Base-by-base conservation (phyloP, 345 rosid genomes). In the Eucalyptus dawsonii region DNA sequence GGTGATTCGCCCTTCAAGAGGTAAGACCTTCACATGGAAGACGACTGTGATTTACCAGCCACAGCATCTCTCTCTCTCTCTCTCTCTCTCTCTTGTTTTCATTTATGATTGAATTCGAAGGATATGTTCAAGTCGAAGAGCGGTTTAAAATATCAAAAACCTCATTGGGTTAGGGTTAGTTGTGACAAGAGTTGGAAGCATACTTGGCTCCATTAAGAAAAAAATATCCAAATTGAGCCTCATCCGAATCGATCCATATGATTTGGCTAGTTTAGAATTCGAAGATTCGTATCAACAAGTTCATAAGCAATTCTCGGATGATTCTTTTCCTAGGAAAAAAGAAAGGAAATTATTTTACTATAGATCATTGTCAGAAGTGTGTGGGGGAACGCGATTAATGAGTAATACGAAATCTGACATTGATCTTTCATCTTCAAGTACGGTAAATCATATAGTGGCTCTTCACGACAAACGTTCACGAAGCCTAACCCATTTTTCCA, bases 31-130 rank as follows among this genome's bases (percentile, higher is more conserved):
- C 88, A 72, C 88, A 54, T 89, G 86, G 58, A 86, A 49, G 56
- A 49, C 65, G 93, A 90, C 50, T 87, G 88, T 87, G 93, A 89
- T 89, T 21, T 81, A 88, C 62, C 72, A 89, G 53, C 93, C 8
- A 47, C 13, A 47, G 49, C 49, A 47, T 40, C 45, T 40, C 53
- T 88, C 34, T n/a, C 87, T 58, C 53, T 56, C 87, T 49, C n/a
- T 60, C 67, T 58, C 65, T 58, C 24, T 40, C 45, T 37, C 37
- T 83, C 22, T n/a, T 9, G 27, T 22, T 76, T 21, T 76, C 17
- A 10, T 72, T 9, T 72, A 19, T 3, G 25, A 72, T 34, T 37
- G 81, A 72, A 72, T 72, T 21, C 7, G 12, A 72, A 72, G 24
- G 81, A 72, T 9, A 21, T 10, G 81, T 72, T 17, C 47, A 40